Evolutionary conservation across 176 grass and related monocot species (phyloP), one percentile per base, ranked within the genome.

Genomic region (Poa annua): DNA sequence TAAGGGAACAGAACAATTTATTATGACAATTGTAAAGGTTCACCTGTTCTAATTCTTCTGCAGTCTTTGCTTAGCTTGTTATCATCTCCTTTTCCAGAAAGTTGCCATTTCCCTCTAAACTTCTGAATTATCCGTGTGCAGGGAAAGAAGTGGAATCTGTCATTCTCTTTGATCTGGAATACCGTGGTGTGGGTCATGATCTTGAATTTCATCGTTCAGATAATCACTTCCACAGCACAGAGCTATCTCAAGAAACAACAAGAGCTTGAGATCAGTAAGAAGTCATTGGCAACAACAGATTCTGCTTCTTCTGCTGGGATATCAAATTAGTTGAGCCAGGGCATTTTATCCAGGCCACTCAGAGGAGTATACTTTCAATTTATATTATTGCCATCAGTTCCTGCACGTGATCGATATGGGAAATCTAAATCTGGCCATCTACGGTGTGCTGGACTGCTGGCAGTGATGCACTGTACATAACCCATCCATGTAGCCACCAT

Each of bases 191-290:
- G 93, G 87, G 75, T 99, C 9, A 87, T 94, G 85, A 85, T 96
- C 7, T 42, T 96, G 71, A 94, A 99, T 80, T 96, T 99, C 89
- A 84, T 94, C 38, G 80, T 80, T 77, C 94, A 99, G 77, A 99
- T 99, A 76, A 76, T 96, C 86, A 90, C 89, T 78, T 89, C 93
- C 12, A 96, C 93, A 39, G 93, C 97, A 71, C 89, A 92, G 85
- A 87, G 77, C 76, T 94, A 96, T 75, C 87, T 96, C 24, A 94
- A 90, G 75, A 90, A 86, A 60, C 89, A 86, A 61, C 93, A 99
- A 62, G 88, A 96, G 47, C 74, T 87, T 73, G 96, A 99, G 68
- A 82, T 96, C 35, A 76, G 79, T 39, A 90, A 81, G 42, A 91
- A 80, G 74, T 82, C 86, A 66, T 82, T 26, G 3, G 44, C 60